Conservation (phyloP, 2,329 filamentous ascomycete species). For the Spiromastix sp. region DNA sequence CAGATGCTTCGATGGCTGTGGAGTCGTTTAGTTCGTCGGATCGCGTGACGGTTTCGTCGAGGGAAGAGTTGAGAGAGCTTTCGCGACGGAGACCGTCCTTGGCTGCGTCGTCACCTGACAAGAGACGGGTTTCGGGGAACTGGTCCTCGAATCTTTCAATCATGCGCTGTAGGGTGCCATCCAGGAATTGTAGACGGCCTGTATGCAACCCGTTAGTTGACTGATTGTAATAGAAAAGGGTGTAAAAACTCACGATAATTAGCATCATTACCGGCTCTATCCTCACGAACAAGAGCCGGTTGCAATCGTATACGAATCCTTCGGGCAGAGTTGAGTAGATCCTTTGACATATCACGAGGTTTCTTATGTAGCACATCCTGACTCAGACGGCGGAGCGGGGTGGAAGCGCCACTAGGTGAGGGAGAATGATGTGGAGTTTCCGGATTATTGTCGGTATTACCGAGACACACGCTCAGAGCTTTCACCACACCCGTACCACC, state of each 20-base stretch:
- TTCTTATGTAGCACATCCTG: conserved; percentile 45
- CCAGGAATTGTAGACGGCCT: conserved; percentile 75
- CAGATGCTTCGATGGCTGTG: neutral
- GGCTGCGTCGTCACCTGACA: conserved; percentile 16
- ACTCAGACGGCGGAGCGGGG: conserved; percentile 43
- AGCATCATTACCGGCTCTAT: conserved; percentile 58
- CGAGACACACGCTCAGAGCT: conserved; percentile 79
- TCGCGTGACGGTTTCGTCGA: conserved; percentile 16
- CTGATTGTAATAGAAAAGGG: neutral
- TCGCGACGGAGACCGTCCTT: conserved; percentile 12
- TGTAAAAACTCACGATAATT: conserved; percentile 57
- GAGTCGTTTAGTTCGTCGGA: conserved; percentile 30
- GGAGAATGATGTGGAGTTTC: conserved; percentile 20
- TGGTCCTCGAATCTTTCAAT: conserved; percentile 95
- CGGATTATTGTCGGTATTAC: conserved; percentile 57
- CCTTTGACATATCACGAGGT: conserved; percentile 88
- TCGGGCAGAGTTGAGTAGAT: conserved; percentile 73
- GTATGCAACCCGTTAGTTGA: conserved; percentile 16
- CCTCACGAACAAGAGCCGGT: conserved; percentile 68
- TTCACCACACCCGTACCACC: conserved; percentile 93
- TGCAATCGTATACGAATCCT: conserved; percentile 80
- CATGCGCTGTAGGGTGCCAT: conserved; percentile 78
- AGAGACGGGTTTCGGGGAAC: conserved; percentile 73
- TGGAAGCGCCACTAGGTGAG: conserved; percentile 43
- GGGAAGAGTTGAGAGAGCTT: conserved; percentile 25